These are phyloP conservation scores for Ogataea hybrid DNA, from an alignment of 1,139 yeast genomes.

Conservation along the genomic window DNA sequence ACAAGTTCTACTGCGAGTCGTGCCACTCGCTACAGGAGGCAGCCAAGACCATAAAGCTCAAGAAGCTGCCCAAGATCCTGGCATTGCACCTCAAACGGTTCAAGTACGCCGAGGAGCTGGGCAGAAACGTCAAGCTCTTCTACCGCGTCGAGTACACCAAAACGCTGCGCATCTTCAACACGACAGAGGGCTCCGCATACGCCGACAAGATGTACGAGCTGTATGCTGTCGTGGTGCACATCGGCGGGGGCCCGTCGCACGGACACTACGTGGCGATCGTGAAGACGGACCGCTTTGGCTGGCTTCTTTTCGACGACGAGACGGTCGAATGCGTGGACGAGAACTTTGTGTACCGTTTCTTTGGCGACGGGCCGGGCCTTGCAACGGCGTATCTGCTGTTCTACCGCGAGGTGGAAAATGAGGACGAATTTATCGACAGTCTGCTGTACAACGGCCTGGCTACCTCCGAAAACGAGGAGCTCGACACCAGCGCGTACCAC, in stretches of 20 bases:
- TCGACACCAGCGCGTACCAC: constrained; percentile 8
- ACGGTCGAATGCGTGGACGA: constrained; percentile 89
- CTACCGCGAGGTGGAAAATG: constrained; percentile 49
- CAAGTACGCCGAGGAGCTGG: constrained; percentile 82
- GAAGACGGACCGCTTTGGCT: constrained; percentile 74
- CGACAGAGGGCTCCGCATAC: constrained; percentile 50
- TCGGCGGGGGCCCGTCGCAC: constrained; percentile 97
- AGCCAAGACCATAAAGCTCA: constrained; percentile 83
- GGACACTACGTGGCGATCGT: constrained; percentile 93
- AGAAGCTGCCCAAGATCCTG: constrained; percentile 71
- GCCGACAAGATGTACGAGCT: constrained; percentile 68
- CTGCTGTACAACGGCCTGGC: constrained; percentile 30
- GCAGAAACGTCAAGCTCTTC: constrained; percentile 81
- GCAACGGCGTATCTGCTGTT: constrained; percentile 91
- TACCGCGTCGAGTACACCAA: constrained; percentile 83
- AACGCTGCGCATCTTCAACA: constrained; percentile 69
- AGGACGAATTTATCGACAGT: constrained; percentile 23
- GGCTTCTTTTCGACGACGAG: constrained; percentile 95
- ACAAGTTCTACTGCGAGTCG: constrained; percentile 89
- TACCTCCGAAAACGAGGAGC: constrained; percentile 19
- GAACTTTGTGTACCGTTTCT: constrained; percentile 76
- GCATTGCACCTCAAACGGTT: constrained; percentile 87
- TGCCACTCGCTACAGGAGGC: constrained; percentile 95
- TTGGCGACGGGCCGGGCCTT: constrained; percentile 85
- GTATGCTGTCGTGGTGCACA: constrained; percentile 84